Base-by-base conservation (phyloP, 306 rosid genomes). In the Inga leiocalycina region DNA sequence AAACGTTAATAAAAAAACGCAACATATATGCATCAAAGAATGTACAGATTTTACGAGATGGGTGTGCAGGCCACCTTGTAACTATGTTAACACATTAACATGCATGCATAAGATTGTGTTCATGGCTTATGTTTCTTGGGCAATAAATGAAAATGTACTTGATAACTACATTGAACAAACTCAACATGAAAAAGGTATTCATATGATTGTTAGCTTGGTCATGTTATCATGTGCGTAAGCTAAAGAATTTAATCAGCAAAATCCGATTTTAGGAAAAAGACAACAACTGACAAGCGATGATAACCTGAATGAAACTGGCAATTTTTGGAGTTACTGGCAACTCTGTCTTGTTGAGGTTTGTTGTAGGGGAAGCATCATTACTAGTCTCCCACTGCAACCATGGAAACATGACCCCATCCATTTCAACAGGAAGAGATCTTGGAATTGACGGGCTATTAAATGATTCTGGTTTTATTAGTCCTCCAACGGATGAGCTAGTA, bases 331-430 rank as follows among this genome's bases (percentile, higher is more conserved):
- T 89, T 30, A 32, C 14, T 12, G 90, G 84, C 64, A 78, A 77
- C 68, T 67, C 83, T 13, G 78, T 54, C 84, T 84, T 93, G 24
- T 84, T 91, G 83, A 62, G 85, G 87, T 67, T 78, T 84, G 89
- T 77, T 15, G 49, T 45, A 43, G 91, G 90, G 81, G 94, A 81
- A 76, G 85, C 80, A 24, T 94, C 98, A 27, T 86, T 89, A 67
- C 82, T 78, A 56, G 99, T 91, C 83, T 96, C 99, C 99, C 99
- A 96, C 87, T 89, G 91, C 89, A 97, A 85, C 99, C 99, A 96
- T 54, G 98, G 99, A 65, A 96, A 85, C 8, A 84, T 74, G 84
- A 94, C 87, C 72, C 97, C 99, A 44, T 96, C 99, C 91, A 71
- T 91, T 80, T 91, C 89, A 71, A 68, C 88, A 54, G 97, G 92